phyloP scores from a whole-genome alignment of 2,329 filamentous ascomycete genomes.

The Tolypocladium nubicola region DNA sequence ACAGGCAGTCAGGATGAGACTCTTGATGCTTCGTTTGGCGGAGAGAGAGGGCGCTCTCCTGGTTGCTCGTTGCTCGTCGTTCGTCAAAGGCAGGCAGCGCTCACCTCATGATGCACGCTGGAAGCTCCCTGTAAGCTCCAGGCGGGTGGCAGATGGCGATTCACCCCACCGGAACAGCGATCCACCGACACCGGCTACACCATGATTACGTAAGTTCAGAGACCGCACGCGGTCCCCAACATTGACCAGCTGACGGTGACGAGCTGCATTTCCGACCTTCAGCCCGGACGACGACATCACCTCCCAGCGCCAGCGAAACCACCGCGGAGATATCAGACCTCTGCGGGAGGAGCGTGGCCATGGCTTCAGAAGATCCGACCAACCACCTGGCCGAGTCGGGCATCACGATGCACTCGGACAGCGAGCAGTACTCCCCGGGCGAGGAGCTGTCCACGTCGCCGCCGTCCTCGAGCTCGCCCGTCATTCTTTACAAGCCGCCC shows the following conservation, averaged over 20 bases:
- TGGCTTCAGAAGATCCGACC: conserved; percentile 40
- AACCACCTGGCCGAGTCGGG: conserved; percentile 59
- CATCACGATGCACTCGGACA: conserved; percentile 72
- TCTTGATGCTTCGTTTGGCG: background rate
- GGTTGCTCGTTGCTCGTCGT: background rate
- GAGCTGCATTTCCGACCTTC: background rate
- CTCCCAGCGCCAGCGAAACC: background rate
- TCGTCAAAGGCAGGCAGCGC: conserved; percentile 4
- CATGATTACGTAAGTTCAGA: conserved; percentile 1
- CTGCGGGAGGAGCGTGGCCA: conserved; percentile 16
- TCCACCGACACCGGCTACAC: conserved; percentile 13
- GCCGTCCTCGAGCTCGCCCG: conserved; percentile 51
- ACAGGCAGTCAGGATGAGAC: background rate
- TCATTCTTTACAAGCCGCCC: conserved; percentile 83
- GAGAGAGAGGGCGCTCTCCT: background rate
- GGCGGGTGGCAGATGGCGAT: background rate
- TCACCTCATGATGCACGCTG: conserved; percentile 8
- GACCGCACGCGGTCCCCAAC: background rate
- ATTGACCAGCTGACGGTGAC: background rate
- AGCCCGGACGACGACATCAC: conserved; percentile 1
- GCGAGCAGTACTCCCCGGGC: conserved; percentile 65
- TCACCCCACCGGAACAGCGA: conserved; percentile 18
- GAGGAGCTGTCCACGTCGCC: conserved; percentile 52
- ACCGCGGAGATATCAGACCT: background rate
- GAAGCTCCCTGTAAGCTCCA: conserved; percentile 1